Percentiles rank a stretch among this genome's conserved stretches.
phyloP scores from a whole-genome alignment of 805 yeast species.

The Cyberlindnera maritima region DNA sequence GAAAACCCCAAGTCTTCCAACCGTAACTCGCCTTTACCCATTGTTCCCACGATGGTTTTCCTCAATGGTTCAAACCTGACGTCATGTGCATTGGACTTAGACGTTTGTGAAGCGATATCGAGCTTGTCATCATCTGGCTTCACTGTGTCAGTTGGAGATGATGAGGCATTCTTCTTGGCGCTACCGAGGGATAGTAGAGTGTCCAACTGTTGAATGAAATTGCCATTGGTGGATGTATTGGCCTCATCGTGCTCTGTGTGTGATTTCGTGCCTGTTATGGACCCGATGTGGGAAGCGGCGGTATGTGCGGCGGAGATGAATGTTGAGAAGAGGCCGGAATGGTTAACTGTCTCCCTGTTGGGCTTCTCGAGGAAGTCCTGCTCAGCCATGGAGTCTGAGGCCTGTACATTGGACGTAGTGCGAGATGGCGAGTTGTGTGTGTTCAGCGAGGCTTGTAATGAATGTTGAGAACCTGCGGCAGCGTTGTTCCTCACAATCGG shows the following conservation, averaged over 20 bases:
- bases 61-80: conserved; percentile 43
- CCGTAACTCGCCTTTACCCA: conserved; percentile 54
- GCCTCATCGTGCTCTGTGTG: background rate
- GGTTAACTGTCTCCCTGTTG: background rate
- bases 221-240: conserved; percentile 9
- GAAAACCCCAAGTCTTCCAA: conserved; percentile 32
- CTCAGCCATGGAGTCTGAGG: background rate
- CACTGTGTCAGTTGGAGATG: background rate
- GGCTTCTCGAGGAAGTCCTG: background rate
- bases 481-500: background rate
- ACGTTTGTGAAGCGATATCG: conserved; percentile 5
- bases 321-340: conserved; percentile 40
- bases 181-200: conserved; percentile 27
- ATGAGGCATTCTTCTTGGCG: background rate
- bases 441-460: background rate
- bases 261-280: conserved; percentile 11
- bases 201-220: conserved; percentile 37
- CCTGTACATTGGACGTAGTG: background rate
- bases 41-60: conserved; percentile 46
- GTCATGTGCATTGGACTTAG: conserved; percentile 21
- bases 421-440: background rate
- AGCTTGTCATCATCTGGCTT: conserved; percentile 5
- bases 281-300: conserved; percentile 33
- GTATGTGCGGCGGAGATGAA: conserved; percentile 46
- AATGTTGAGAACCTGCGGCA: background rate